phyloP scores from a whole-genome alignment of 768 basidiomycete genomes.

The Gloeophyllum trabeum region DNA sequence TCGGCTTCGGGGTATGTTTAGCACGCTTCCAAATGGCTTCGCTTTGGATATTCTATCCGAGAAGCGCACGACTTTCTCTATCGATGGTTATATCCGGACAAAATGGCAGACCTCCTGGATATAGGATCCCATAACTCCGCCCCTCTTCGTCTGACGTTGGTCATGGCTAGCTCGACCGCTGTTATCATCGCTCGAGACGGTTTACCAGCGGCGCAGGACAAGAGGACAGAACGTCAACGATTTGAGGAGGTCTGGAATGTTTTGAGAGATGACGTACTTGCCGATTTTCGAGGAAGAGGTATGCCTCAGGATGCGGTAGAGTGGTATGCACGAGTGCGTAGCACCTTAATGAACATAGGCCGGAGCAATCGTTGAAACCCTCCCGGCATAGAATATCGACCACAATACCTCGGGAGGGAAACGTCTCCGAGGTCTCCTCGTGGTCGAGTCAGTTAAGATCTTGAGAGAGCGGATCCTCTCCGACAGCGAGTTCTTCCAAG shows the following conservation, averaged over 20 bases:
- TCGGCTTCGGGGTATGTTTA: no score
- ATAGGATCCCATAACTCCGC: no score
- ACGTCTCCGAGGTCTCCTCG: constrained; percentile 92
- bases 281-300: constrained; percentile 49
- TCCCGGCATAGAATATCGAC: constrained; percentile 56
- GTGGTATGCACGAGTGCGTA: constrained; percentile 69
- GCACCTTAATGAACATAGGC: not conserved
- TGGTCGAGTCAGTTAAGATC: constrained; percentile 89
- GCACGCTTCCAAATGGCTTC: no score
- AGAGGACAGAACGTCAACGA: constrained; percentile 19
- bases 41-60: no score
- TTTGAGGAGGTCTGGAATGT: constrained; percentile 67
- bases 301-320: constrained; percentile 80
- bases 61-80: no score
- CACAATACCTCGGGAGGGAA: constrained; percentile 97
- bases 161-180: no score
- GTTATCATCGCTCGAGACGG: no score
- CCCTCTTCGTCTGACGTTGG: no score
- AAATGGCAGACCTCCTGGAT: no score
- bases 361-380: not conserved
- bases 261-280: constrained; percentile 71
- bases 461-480: constrained; percentile 57
- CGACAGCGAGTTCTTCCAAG: constrained; percentile 81
- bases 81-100: no score
- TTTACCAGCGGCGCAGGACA: no score